A percentile compares a stretch with the other conserved stretches of the same genome.
These are phyloP conservation scores for Colletotrichum sp. DNA, from an alignment of 2,329 filamentous ascomycete species.

Conservation along the genomic window DNA sequence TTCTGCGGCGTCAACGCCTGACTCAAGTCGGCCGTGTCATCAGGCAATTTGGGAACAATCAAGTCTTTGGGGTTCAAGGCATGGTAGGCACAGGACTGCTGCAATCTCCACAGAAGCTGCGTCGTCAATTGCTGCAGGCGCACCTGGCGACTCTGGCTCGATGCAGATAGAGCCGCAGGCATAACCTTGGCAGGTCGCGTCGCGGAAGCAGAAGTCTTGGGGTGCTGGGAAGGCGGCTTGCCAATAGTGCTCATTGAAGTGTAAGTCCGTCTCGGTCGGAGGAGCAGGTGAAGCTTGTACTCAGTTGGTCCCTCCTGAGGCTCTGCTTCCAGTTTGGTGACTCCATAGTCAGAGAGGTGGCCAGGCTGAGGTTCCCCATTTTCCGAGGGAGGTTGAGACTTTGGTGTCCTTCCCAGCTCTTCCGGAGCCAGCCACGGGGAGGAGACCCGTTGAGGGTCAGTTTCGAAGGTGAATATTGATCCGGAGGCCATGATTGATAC, in stretches of 20 bases:
- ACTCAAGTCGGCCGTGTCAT: constrained; percentile 57
- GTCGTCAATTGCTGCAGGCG: constrained; percentile 92
- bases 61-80: constrained; percentile 77
- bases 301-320: constrained; percentile 94
- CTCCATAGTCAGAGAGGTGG: constrained; percentile 64
- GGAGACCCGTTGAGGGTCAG: constrained; percentile 83
- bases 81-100: constrained; percentile 93
- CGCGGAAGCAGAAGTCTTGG: constrained; percentile 30
- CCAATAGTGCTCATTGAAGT: constrained; percentile 68
- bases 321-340: constrained; percentile 84
- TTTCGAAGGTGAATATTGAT: constrained; percentile 94
- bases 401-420: constrained; percentile 40
- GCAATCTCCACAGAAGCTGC: constrained; percentile 90
- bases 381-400: constrained; percentile 22
- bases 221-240: constrained; percentile 25
- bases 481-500: constrained; percentile 78
- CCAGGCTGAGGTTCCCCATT: constrained; percentile 37
- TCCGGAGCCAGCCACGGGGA: constrained; percentile 83
- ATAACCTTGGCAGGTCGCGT: constrained; percentile 3
- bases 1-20: constrained; percentile 56
- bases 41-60: constrained; percentile 76
- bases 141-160: constrained; percentile 77
- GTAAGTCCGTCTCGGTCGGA: constrained; percentile 80
- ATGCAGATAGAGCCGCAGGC: constrained; percentile 35
- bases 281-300: constrained; percentile 91